Conservation (phyloP, 1,139 yeast species). For the Debaryomyces fabryi region DNA sequence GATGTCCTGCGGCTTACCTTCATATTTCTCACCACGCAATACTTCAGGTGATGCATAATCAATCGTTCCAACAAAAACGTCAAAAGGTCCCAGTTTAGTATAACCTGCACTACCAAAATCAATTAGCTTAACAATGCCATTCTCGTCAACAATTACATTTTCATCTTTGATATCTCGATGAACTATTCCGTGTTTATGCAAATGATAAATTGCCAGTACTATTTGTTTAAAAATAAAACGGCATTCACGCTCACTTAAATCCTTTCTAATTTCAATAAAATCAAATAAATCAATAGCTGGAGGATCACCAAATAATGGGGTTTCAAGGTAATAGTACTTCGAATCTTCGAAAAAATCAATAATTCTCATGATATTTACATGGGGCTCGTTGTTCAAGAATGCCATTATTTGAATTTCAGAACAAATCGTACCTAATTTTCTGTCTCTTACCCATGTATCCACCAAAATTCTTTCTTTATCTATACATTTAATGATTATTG, state of each 20-base stretch:
- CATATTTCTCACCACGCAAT: constrained; percentile 81
- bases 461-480: constrained; percentile 90
- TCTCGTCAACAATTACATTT: constrained; percentile 82
- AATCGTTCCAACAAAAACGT: constrained; percentile 94
- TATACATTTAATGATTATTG: constrained; percentile 82
- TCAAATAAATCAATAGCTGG: constrained; percentile 94
- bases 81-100: constrained; percentile 88
- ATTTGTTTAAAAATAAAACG: constrained; percentile 78
- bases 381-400: constrained; percentile 71
- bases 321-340: constrained; percentile 84
- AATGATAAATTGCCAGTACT: constrained; percentile 73
- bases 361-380: constrained; percentile 81
- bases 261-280: constrained; percentile 78
- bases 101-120: constrained; percentile 97
- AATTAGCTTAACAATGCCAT: constrained; percentile 77
- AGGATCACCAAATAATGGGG: constrained; percentile 84
- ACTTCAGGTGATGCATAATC: constrained; percentile 99
- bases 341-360: constrained; percentile 92
- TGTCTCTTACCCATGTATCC: constrained; percentile 96
- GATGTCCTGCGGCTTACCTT: constrained; percentile 91
- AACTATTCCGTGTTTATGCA: constrained; percentile 84
- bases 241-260: constrained; percentile 78
- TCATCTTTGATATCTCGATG: constrained; percentile 97
- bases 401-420: constrained; percentile 93
- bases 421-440: constrained; percentile 89